Evolutionary conservation across 2,329 filamentous ascomycete genomes (phyloP).

Genomic region (Pseudogymnoascus sp.): DNA sequence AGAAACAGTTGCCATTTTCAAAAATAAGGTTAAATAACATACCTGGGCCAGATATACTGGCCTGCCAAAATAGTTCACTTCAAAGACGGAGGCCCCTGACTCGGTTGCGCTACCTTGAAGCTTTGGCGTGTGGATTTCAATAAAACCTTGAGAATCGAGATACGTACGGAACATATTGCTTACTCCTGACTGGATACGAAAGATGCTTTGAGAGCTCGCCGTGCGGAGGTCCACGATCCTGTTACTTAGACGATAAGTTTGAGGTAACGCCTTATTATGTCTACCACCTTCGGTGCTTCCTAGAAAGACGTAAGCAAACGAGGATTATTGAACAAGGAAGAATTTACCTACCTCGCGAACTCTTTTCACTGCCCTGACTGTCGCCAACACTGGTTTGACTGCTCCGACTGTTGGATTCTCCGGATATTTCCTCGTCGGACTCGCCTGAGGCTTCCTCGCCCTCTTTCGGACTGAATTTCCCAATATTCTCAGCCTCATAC

Average conservation of each 20-base stretch:
- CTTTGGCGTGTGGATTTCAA: slow-evolving; percentile 92
- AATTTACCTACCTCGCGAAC: not conserved
- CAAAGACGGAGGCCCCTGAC: slow-evolving; percentile 84
- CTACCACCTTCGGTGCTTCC: not conserved
- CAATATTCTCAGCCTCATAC: slow-evolving; percentile 58
- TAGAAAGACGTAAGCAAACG: not conserved
- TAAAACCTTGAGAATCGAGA: slow-evolving; percentile 68
- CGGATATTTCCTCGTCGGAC: not conserved
- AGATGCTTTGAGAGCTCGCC: slow-evolving; percentile 78
- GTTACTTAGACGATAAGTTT: slow-evolving; percentile 52
- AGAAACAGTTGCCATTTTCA: not conserved
- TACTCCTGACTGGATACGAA: slow-evolving; percentile 75
- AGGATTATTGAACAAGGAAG: not conserved
- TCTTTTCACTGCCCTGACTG: not conserved
- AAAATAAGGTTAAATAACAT: not conserved
- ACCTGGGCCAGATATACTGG: slow-evolving; percentile 75
- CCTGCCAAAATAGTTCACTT: slow-evolving; percentile 83
- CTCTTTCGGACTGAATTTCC: slow-evolving; percentile 45
- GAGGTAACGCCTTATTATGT: not conserved
- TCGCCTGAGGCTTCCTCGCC: slow-evolving; percentile 36
- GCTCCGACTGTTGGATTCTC: not conserved
- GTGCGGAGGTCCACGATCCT: slow-evolving; percentile 79
- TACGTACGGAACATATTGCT: slow-evolving; percentile 70
- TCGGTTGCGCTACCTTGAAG: slow-evolving; percentile 84
- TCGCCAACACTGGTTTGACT: not conserved